A percentile compares a stretch with the other conserved stretches of the same genome.
Evolutionary conservation across 2,329 filamentous ascomycete genomes (phyloP).

Genomic region (Aspergillus tubingensis): DNA sequence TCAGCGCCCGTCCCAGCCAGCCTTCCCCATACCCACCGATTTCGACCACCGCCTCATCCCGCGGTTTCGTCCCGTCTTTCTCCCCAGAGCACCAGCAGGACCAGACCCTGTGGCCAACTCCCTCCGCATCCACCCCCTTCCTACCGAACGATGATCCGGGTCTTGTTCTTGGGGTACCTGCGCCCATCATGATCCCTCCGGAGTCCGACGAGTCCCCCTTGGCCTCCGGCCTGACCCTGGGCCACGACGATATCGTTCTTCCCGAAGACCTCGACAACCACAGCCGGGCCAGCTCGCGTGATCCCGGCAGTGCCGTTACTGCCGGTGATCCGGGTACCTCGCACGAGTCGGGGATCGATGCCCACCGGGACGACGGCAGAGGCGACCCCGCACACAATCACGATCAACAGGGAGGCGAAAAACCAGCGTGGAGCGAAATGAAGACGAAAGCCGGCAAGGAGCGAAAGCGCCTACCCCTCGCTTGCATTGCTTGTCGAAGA

Average conservation of each 20-base stretch:
- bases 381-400: conserved; percentile 25
- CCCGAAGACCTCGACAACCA: conserved; percentile 38
- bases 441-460: conserved; percentile 96
- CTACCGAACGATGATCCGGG: conserved; percentile 37
- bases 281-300: conserved; percentile 40
- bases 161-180: conserved; percentile 36
- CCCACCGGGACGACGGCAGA: conserved; percentile 22
- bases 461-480: conserved; percentile 85
- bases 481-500: conserved; percentile 90
- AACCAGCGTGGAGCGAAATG: conserved; percentile 74
- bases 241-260: conserved; percentile 29
- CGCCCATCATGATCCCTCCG: conserved; percentile 42
- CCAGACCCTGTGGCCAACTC: conserved; percentile 8
- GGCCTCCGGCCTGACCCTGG: conserved; percentile 28
- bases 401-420: conserved; percentile 54
- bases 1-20: conserved; percentile 23
- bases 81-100: conserved; percentile 8
- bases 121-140: conserved; percentile 12
- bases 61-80: conserved; percentile 15
- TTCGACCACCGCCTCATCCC: conserved; percentile 14
- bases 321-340: conserved; percentile 24
- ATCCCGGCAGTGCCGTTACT: conserved; percentile 32
- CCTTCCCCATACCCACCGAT: conserved; percentile 33
- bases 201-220: conserved; percentile 36
- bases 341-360: conserved; percentile 23